Evolutionary conservation across 176 grass and related monocot species (phyloP).

Genomic region (Cenchrus fungigraminus): DNA sequence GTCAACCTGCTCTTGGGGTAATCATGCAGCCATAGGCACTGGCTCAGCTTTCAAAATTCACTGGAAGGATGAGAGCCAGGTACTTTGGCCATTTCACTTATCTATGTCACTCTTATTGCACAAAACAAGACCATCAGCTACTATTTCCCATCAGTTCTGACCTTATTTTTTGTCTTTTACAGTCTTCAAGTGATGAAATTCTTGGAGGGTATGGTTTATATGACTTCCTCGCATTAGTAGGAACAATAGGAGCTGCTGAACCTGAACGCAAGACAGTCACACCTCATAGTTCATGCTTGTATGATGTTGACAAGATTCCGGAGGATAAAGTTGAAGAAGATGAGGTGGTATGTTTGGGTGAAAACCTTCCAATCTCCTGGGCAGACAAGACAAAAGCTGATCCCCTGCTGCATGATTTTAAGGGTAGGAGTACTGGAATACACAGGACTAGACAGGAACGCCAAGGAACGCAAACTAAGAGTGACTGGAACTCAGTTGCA

Average conservation of each 20-base stretch:
- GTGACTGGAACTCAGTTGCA: constrained; percentile 24
- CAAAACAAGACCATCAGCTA: not conserved
- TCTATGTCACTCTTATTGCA: constrained; percentile 11
- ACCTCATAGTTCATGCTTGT: constrained; percentile 41
- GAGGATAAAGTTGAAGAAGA: constrained; percentile 33
- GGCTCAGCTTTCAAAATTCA: constrained; percentile 65
- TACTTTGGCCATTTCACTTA: constrained; percentile 19
- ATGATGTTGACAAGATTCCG: constrained; percentile 59
- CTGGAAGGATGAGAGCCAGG: constrained; percentile 54
- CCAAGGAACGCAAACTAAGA: constrained; percentile 13
- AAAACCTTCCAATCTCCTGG: constrained; percentile 41
- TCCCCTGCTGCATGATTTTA: not conserved
- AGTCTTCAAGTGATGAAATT: constrained; percentile 40
- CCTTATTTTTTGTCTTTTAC: constrained; percentile 13
- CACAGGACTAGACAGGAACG: not conserved
- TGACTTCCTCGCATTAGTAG: constrained; percentile 53
- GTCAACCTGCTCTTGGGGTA: constrained; percentile 71
- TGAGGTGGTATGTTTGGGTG: constrained; percentile 33
- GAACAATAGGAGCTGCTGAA: constrained; percentile 36
- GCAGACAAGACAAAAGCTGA: constrained; percentile 34
- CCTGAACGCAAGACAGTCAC: constrained; percentile 24
- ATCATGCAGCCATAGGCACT: constrained; percentile 50
- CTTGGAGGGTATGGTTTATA: constrained; percentile 53
- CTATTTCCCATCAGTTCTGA: constrained; percentile 15
- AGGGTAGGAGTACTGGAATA: constrained; percentile 21